Conservation (phyloP, 2,329 filamentous ascomycete species). For the Ophiostoma piceae region DNA sequence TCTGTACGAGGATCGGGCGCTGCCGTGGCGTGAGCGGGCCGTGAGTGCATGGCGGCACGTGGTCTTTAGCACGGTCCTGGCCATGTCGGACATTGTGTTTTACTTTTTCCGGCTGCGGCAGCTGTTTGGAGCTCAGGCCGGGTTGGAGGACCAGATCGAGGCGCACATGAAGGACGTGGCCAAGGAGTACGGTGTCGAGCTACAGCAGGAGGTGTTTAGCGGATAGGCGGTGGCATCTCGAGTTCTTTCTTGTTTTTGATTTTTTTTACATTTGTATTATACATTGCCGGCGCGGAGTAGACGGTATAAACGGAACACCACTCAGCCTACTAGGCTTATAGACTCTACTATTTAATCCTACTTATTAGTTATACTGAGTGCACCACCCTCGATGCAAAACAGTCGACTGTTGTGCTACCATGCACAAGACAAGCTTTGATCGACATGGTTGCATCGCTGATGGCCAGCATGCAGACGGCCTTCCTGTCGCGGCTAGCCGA, state of each 20-base stretch:
- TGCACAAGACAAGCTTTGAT: constrained; percentile 4
- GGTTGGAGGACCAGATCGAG: constrained; percentile 95
- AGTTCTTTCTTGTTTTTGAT: neutral
- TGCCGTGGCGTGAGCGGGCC: constrained; percentile 58
- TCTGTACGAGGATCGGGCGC: constrained; percentile 66
- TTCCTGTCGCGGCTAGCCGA: constrained; percentile 9
- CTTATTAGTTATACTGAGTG: neutral
- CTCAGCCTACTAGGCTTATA: neutral
- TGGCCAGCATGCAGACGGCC: neutral
- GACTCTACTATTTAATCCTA: neutral
- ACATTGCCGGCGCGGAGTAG: constrained; percentile 1
- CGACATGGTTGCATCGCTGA: neutral
- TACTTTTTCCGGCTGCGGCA: constrained; percentile 75
- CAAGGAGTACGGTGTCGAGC: constrained; percentile 83
- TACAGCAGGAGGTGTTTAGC: constrained; percentile 84
- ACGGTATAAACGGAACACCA: neutral
- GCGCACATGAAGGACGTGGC: constrained; percentile 80
- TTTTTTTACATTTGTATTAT: neutral
- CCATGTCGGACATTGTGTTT: constrained; percentile 74
- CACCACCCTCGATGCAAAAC: neutral
- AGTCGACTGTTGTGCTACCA: too few species aligned
- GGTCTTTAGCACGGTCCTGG: constrained; percentile 72
- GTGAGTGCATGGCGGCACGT: constrained; percentile 70
- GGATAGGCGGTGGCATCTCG: constrained; percentile 47
- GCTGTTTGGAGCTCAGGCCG: constrained; percentile 66